These are phyloP conservation scores for Vitis vinifera DNA, from an alignment of 164 flowering plant species.

Conservation along the genomic window ASM3070453v1 NC_081809.1:12297001-12297500, in stretches of 20 bases:
- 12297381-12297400: constrained; percentile 23
- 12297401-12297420: constrained; percentile 14
- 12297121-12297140: no score
- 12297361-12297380: constrained; percentile 32
- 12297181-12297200: no score
- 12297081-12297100: no score
- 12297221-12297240: background rate
- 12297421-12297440: constrained; percentile 9
- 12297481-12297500: constrained; percentile 46
- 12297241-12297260: background rate
- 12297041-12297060: no score
- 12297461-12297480: constrained; percentile 18
- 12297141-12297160: no score
- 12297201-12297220: no score
- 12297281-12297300: constrained; percentile 38
- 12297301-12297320: constrained; percentile 24
- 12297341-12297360: constrained; percentile 54
- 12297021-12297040: no score
- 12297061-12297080: no score
- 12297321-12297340: constrained; percentile 20
- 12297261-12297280: background rate
- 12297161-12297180: no score
- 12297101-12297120: no score
- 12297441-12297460: constrained; percentile 16
- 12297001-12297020: no score